Percentiles rank a stretch among this genome's conserved stretches.
Conservation (phyloP, 768 basidiomycete genomes). For the Kwoniella bestiolae region DNA sequence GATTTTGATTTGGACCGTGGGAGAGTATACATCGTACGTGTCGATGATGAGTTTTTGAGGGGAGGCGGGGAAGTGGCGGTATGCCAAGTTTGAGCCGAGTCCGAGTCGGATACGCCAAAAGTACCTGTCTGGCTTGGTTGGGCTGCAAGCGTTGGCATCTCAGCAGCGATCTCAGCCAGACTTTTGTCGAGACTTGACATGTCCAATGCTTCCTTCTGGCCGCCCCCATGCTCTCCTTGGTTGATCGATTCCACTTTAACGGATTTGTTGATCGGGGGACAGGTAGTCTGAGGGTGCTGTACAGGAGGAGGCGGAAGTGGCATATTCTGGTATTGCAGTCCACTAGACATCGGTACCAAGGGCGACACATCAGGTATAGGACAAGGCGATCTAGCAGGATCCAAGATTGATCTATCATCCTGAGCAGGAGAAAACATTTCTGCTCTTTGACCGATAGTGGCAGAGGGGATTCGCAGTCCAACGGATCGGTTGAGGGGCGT, state of each 20-base stretch:
- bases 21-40: conserved; percentile 7
- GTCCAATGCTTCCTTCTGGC: background rate
- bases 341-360: background rate
- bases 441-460: background rate
- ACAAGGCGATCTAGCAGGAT: conserved; percentile 30
- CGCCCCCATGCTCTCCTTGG: background rate
- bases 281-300: no score
- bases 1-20: conserved; percentile 31
- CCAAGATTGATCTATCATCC: conserved; percentile 31
- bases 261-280: no score
- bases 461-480: background rate
- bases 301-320: background rate
- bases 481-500: background rate
- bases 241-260: background rate
- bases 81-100: background rate
- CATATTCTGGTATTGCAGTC: conserved; percentile 7
- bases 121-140: conserved; percentile 9
- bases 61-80: background rate
- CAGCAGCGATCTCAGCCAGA: background rate
- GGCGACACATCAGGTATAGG: conserved; percentile 16
- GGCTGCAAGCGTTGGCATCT: background rate
- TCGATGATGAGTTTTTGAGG: background rate
- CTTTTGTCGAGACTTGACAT: background rate
- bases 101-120: conserved; percentile 4
- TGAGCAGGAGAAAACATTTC: conserved; percentile 28